phyloP scores from a whole-genome alignment of 352 stramenopile species.

The Poterioochromonas sp. region DNA sequence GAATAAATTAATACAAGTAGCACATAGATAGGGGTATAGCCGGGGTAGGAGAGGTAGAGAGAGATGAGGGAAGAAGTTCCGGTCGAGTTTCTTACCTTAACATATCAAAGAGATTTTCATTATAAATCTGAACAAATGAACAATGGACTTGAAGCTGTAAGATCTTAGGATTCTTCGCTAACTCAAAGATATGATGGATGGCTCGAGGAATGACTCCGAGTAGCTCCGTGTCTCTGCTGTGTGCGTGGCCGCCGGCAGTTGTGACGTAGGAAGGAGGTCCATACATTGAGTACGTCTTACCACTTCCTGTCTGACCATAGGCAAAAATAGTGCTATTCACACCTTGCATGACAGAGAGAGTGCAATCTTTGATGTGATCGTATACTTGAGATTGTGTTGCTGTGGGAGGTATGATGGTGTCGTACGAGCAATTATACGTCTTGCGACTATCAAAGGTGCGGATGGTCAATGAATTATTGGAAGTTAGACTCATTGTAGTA shows the following conservation, averaged over 20 bases:
- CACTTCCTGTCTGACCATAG: slow-evolving; percentile 74
- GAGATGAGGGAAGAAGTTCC: background rate
- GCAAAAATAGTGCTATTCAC: slow-evolving; percentile 65
- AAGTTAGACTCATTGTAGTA: background rate
- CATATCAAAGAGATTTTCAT: slow-evolving; percentile 56
- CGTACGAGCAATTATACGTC: slow-evolving; percentile 47
- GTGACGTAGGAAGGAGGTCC: slow-evolving; percentile 42
- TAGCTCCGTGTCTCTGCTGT: slow-evolving; percentile 31
- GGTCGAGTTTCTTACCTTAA: slow-evolving; percentile 39
- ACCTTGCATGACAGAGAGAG: slow-evolving; percentile 1
- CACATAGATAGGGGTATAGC: no score
- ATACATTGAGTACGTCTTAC: slow-evolving; percentile 79
- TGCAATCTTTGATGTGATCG: slow-evolving; percentile 48
- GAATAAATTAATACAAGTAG: no score
- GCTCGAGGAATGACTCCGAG: slow-evolving; percentile 71
- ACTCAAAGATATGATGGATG: slow-evolving; percentile 65
- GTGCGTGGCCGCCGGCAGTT: background rate
- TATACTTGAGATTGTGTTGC: slow-evolving; percentile 63
- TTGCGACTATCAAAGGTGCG: background rate
- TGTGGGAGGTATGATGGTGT: slow-evolving; percentile 59
- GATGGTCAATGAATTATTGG: background rate
- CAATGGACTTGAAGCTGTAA: slow-evolving; percentile 54
- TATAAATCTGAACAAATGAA: slow-evolving; percentile 85
- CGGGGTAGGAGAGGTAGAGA: no score
- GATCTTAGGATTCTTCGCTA: background rate